Evolutionary conservation across 208 protist species (phyloP).

Genomic region (Naegleria fowleri): DNA sequence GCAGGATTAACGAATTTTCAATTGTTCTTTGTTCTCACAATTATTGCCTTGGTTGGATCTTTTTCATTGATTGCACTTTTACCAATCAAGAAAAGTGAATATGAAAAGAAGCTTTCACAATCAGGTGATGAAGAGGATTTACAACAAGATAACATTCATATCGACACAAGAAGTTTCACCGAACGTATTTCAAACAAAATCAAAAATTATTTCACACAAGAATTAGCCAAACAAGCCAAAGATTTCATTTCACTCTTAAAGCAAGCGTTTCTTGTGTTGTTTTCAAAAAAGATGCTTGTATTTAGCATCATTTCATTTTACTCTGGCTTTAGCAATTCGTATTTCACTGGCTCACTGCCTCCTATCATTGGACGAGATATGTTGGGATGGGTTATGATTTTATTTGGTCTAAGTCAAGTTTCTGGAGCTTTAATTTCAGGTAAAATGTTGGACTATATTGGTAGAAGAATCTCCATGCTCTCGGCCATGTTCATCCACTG

Average conservation of each 20-base stretch:
- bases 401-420: background rate
- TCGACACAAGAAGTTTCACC: background rate
- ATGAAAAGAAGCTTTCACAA: background rate
- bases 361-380: background rate
- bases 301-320: slow-evolving; percentile 1
- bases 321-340: background rate
- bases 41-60: background rate
- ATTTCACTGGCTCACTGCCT: background rate
- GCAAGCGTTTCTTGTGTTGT: background rate
- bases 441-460: slow-evolving; percentile 11
- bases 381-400: background rate
- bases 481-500: background rate
- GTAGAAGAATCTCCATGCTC: background rate
- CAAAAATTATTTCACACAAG: background rate
- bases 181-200: background rate
- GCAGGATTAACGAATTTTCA: background rate
- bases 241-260: background rate
- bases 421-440: slow-evolving; percentile 19
- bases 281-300: background rate
- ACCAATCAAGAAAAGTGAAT: background rate
- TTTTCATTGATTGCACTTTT: background rate
- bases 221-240: background rate
- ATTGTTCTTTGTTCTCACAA: background rate
- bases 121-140: background rate
- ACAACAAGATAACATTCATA: background rate